phyloP scores from a whole-genome alignment of 768 basidiomycete genomes.

The Imleria badia region DNA sequence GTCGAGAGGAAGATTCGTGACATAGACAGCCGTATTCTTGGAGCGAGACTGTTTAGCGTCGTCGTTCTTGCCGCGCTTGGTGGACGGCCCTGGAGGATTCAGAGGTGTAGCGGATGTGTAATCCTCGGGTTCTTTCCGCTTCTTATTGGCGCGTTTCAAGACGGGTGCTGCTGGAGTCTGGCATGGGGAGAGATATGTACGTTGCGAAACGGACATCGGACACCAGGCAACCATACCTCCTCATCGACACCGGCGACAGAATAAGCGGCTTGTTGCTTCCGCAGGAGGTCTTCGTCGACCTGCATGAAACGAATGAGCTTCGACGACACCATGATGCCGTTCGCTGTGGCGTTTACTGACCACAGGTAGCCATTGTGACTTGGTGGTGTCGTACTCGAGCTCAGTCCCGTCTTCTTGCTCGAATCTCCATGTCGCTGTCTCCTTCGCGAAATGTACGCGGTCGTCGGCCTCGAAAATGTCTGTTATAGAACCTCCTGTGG shows the following conservation, averaged over 20 bases:
- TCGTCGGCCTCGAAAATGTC: constrained; percentile 77
- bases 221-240: constrained; percentile 54
- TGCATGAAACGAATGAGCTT: constrained; percentile 31
- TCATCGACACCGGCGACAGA: constrained; percentile 93
- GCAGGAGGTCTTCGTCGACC: constrained; percentile 86
- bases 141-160: constrained; percentile 75
- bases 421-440: constrained; percentile 77
- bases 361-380: constrained; percentile 79
- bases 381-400: constrained; percentile 80
- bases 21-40: constrained; percentile 92
- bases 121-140: constrained; percentile 72
- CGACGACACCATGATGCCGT: not conserved
- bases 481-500: constrained; percentile 51
- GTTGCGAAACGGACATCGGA: constrained; percentile 20
- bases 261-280: constrained; percentile 94
- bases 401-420: constrained; percentile 91
- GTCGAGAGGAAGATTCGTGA: constrained; percentile 79
- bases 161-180: constrained; percentile 89
- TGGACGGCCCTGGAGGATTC: constrained; percentile 52
- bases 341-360: constrained; percentile 46
- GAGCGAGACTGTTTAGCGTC: constrained; percentile 57
- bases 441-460: constrained; percentile 76
- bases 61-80: constrained; percentile 67
- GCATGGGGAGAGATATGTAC: constrained; percentile 21
- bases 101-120: constrained; percentile 58